These are phyloP conservation scores for Coniochaeta hoffmannii DNA, from an alignment of 2,329 filamentous ascomycete genomes.

Conservation along the genomic window DNA sequence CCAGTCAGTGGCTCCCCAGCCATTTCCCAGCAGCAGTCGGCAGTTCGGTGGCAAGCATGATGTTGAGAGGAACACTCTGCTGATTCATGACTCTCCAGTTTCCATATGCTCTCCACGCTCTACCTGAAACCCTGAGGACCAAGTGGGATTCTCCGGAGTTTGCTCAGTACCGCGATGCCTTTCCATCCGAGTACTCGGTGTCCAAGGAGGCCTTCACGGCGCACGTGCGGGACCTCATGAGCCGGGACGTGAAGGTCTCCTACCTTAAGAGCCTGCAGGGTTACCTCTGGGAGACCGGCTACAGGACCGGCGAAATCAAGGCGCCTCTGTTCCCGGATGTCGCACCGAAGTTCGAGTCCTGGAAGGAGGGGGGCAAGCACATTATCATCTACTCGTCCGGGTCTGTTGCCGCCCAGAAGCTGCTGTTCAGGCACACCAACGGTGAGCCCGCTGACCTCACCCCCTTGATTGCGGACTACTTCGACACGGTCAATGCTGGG, in stretches of 20 bases:
- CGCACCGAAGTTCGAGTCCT: slow-evolving; percentile 50
- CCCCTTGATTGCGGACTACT: slow-evolving; percentile 56
- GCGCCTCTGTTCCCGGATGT: slow-evolving; percentile 73
- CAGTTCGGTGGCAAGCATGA: background rate
- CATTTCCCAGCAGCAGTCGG: background rate
- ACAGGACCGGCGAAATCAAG: slow-evolving; percentile 59
- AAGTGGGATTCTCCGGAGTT: slow-evolving; percentile 63
- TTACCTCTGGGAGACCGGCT: slow-evolving; percentile 70
- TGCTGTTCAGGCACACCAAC: slow-evolving; percentile 65
- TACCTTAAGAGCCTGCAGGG: slow-evolving; percentile 77
- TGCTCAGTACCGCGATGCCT: slow-evolving; percentile 60
- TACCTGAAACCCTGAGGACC: slow-evolving; percentile 54
- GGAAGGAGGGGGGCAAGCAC: slow-evolving; percentile 44
- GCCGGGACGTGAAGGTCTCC: slow-evolving; percentile 64
- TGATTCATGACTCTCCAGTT: slow-evolving; percentile 43
- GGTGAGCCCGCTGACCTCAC: slow-evolving; percentile 52
- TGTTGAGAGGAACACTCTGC: background rate
- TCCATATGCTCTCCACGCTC: slow-evolving; percentile 63
- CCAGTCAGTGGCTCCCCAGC: slow-evolving; percentile 1
- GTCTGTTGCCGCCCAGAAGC: slow-evolving; percentile 71
- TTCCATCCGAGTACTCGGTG: slow-evolving; percentile 56
- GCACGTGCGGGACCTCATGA: slow-evolving; percentile 64
- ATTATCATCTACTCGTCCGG: slow-evolving; percentile 79
- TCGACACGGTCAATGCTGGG: slow-evolving; percentile 76
- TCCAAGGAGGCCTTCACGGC: slow-evolving; percentile 53